Evolutionary conservation across 2,329 filamentous ascomycete genomes (phyloP), one percentile per base, ranked within the genome.

Genomic region (Scytalidium sp.): DNA sequence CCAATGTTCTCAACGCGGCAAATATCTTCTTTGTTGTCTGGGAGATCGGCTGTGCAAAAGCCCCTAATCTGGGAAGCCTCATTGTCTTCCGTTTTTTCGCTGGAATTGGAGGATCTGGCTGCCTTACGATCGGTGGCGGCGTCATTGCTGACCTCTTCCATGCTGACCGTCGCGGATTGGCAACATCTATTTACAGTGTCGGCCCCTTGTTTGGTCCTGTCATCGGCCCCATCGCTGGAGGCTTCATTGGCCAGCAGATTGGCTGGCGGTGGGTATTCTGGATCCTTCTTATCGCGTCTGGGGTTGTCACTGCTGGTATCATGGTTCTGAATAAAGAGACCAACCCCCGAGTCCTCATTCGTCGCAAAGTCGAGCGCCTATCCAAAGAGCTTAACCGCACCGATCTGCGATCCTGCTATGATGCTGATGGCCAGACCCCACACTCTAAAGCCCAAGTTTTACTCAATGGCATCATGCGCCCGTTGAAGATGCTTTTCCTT

Each of bases 1-100:
- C 80, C 3, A 66, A 74, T 1, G 64, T 88, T 27, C 75, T 87
- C 52, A 74, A 78, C 19, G 64, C 60, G 2, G 79, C 81, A 50
- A 88, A 83, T 54, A 60, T 75, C 5, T 72, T 82, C 50, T 88
- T 87, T 63, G 75, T 81, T 50, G 61, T 78, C 2, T 87, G 82
- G 70, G 80, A 80, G 42, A 75, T 88, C 54, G 84, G 80, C 0
- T 86, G 83, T 50, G 86, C 82, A 1, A 69, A 87, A 3, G 73
- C 82, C 0, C 78, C 79, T 1, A 74, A 71, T 49, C 63, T 76
- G 7, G 65, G 64, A 0, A 65, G 69, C 8, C 62, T 75, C 5
- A 68, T 77, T 32, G 65, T 63, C 2, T 79, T 79, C 50, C 70
- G 76, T 0, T 75, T 79, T 50, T 52, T 80, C 1, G 67, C 73